phyloP scores from a whole-genome alignment of 2,329 filamentous ascomycete genomes.

The Cordyceps tenuipes region DNA sequence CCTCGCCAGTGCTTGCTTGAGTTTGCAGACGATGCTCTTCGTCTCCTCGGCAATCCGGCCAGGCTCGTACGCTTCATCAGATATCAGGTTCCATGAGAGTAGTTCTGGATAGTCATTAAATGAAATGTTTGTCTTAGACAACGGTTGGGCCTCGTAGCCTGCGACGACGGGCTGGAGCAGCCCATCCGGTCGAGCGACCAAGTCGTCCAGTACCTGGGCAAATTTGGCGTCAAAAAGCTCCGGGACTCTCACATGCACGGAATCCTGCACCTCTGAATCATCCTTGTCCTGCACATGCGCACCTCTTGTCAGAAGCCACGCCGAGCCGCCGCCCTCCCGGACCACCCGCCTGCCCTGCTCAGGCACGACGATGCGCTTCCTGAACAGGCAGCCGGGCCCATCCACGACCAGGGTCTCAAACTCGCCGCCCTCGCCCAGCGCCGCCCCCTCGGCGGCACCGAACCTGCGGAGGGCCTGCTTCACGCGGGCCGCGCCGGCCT shows the following conservation, averaged over 20 bases:
- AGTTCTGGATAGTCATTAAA: not conserved
- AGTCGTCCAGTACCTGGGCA: constrained; percentile 27
- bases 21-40: constrained; percentile 35
- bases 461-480: constrained; percentile 56
- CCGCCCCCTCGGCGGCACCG: constrained; percentile 57
- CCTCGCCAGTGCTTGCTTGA: constrained; percentile 32
- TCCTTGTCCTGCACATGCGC: constrained; percentile 44
- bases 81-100: constrained; percentile 30
- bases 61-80: constrained; percentile 16
- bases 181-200: constrained; percentile 16
- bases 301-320: constrained; percentile 56
- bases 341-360: constrained; percentile 45
- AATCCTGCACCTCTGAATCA: no score
- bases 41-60: constrained; percentile 40
- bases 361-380: constrained; percentile 55
- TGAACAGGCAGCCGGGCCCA: constrained; percentile 68
- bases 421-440: constrained; percentile 88
- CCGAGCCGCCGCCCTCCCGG: constrained; percentile 65
- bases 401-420: constrained; percentile 88
- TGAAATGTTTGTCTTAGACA: not conserved
- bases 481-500: constrained; percentile 37
- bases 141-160: not conserved
- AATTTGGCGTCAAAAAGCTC: constrained; percentile 59
- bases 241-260: constrained; percentile 50
- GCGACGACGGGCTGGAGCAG: not conserved